Conservation (phyloP, 176 grass and related monocot genomes). For the Dendrocalamus sinicus region DNA sequence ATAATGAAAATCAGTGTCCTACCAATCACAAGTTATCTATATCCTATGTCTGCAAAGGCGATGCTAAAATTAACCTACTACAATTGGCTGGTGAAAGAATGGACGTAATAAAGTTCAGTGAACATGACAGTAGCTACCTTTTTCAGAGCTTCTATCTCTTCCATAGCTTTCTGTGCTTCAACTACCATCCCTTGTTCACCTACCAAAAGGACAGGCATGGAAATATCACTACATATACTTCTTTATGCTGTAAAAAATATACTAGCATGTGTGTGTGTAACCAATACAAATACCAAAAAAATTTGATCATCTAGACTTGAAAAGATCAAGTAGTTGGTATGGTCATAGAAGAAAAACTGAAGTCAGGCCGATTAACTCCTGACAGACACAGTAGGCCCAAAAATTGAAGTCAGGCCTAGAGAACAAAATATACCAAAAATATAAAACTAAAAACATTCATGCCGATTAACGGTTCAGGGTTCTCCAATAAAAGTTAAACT, state of each 20-base stretch:
- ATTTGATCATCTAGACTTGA: neutral
- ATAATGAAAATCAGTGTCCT: neutral
- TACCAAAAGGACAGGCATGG: slow-evolving; percentile 43
- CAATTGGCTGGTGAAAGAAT: slow-evolving; percentile 32
- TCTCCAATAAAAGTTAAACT: neutral
- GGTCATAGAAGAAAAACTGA: neutral
- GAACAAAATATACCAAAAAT: slow-evolving; percentile 3
- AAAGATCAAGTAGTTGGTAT: neutral
- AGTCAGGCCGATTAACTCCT: no score
- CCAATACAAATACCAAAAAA: neutral
- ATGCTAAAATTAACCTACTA: neutral
- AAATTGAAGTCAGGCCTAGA: neutral
- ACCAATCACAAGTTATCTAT: slow-evolving; percentile 1
- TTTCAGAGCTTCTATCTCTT: slow-evolving; percentile 98
- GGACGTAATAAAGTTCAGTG: slow-evolving; percentile 30
- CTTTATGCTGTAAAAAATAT: neutral
- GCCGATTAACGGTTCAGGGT: neutral
- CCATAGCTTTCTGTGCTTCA: slow-evolving; percentile 88
- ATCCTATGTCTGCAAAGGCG: slow-evolving; percentile 4
- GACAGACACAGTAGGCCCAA: neutral
- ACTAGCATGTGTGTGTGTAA: neutral
- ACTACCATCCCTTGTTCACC: slow-evolving; percentile 96
- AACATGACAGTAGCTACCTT: slow-evolving; percentile 56
- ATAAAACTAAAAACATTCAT: neutral
- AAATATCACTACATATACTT: neutral